These are phyloP conservation scores for Stereum hirsutum DNA, from an alignment of 1,284 basidiomycete genomes.

Conservation along the genomic window DNA sequence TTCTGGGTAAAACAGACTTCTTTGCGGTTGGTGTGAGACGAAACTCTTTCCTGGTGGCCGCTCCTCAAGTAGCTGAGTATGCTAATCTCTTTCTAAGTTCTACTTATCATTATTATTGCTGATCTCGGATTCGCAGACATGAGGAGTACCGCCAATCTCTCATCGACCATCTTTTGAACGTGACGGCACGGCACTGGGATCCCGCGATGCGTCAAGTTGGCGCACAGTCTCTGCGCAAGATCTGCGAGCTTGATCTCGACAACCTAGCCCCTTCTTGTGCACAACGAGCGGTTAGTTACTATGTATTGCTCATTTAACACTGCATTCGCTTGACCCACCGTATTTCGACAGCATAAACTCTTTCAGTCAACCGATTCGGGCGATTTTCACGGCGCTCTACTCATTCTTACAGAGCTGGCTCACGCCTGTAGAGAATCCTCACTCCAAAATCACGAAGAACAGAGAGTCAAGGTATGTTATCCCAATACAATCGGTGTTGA, in stretches of 20 bases:
- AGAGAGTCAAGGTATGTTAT: constrained; percentile 29
- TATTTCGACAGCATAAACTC: constrained; percentile 36
- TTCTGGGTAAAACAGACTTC: constrained; percentile 89
- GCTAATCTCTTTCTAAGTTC: constrained; percentile 3
- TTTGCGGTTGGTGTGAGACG: constrained; percentile 84
- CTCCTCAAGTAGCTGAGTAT: constrained; percentile 80
- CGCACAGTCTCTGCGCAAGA: constrained; percentile 64
- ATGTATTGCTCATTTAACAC: constrained; percentile 4
- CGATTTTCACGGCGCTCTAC: constrained; percentile 79
- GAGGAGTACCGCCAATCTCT: constrained; percentile 64
- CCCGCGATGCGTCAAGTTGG: constrained; percentile 70
- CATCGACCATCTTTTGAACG: constrained; percentile 67
- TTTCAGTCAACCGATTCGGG: constrained; percentile 59
- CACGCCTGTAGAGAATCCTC: constrained; percentile 32
- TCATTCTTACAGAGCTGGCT: constrained; percentile 68
- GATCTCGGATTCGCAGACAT: constrained; percentile 32
- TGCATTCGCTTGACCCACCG: constrained; percentile 7
- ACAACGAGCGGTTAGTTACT: constrained; percentile 36
- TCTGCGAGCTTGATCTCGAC: constrained; percentile 56
- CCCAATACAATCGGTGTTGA: constrained; percentile 11
- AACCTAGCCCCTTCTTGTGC: constrained; percentile 42
- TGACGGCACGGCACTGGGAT: constrained; percentile 89
- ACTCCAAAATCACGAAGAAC: constrained; percentile 18
- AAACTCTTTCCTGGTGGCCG: constrained; percentile 78
- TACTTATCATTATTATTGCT: no score